Base-by-base conservation (phyloP, 768 basidiomycete species). In the Tulasnella sp. region DNA sequence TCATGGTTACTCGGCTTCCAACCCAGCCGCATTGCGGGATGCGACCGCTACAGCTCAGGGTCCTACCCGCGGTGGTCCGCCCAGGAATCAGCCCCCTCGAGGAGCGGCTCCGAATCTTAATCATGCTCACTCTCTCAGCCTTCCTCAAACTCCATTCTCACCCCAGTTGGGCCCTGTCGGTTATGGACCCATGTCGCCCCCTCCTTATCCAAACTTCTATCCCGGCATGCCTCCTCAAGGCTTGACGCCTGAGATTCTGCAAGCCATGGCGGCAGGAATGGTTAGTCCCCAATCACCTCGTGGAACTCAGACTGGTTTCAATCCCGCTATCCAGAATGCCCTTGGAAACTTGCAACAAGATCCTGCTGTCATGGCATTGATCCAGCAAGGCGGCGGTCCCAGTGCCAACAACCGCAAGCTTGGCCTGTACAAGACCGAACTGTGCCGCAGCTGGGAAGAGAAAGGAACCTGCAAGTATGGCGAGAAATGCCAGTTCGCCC, bases 371-470 rank as follows among this genome's bases (percentile, higher is more conserved):
- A 29, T 42, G 44, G 70, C 40, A 26, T 40, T 77, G 70, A 70
- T 77, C n/a, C 77, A 77, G 29, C 40, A 46, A 42, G 67, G 69
- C 20, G 69, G 40, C 5, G 94, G 94, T 0, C 94, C 94, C 20
- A 95, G 93, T 80, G 92, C 94, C 13, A 96, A 96, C 85, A 96
- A 96, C 83, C 88, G 95, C 81, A 96, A 96, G 86, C 85, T 95
- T 35, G 93, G 93, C 23, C 83, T 96, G 70, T 96, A 96, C 87
- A 96, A 96, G 87, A 96, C 95, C 0, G 92, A 95, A 83, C 81
- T 95, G 70, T 95, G 94, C 84, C 87, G 92, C 80, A 96, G 94
- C 83, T 95, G 94, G 94, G 94, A 95, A 83, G 94, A 95, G 85
- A 95, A 95, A 83, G 93, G 93, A 2, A 85, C 89, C 20, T 95